A percentile compares a stretch with the other conserved stretches of the same genome.
phyloP scores from a whole-genome alignment of 768 basidiomycete species.

The Boletus barrowsii region DNA sequence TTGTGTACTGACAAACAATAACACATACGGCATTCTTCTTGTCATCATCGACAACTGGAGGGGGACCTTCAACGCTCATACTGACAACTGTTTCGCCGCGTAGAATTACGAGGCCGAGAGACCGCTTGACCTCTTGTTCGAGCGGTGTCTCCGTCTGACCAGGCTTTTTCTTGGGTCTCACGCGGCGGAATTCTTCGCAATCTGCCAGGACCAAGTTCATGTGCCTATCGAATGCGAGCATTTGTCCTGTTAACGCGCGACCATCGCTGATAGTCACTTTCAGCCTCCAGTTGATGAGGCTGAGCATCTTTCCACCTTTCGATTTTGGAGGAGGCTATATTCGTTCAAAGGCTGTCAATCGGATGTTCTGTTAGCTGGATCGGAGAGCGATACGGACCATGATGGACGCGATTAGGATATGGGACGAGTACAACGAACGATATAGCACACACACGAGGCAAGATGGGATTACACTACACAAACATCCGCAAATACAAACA shows the following conservation, averaged over 20 bases:
- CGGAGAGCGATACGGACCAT: slow-evolving; percentile 45
- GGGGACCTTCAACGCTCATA: slow-evolving; percentile 92
- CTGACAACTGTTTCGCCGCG: slow-evolving; percentile 97
- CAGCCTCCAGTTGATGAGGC: slow-evolving; percentile 96
- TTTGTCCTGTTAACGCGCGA: slow-evolving; percentile 92
- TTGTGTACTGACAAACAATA: slow-evolving; percentile 3
- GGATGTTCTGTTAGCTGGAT: slow-evolving; percentile 2
- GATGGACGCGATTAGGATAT: slow-evolving; percentile 43
- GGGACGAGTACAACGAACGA: slow-evolving; percentile 16
- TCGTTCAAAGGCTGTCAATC: slow-evolving; percentile 6
- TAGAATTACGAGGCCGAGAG: slow-evolving; percentile 93
- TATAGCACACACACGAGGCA: slow-evolving; percentile 23
- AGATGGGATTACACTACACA: slow-evolving; percentile 18
- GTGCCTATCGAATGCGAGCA: slow-evolving; percentile 99
- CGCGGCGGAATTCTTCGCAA: slow-evolving; percentile 95
- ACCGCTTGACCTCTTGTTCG: slow-evolving; percentile 93
- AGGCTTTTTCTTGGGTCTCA: slow-evolving; percentile 88
- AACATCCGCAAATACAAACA: slow-evolving; percentile 34
- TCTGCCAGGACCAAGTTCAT: slow-evolving; percentile 99
- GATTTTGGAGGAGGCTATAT: slow-evolving; percentile 91
- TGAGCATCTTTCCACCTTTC: slow-evolving; percentile 97
- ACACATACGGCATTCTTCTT: slow-evolving; percentile 74
- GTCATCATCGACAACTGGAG: slow-evolving; percentile 87
- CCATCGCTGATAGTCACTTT: slow-evolving; percentile 98
- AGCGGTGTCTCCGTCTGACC: slow-evolving; percentile 69